Conservation (phyloP, 805 yeast species). For the Wickerhamiella cacticola region DNA sequence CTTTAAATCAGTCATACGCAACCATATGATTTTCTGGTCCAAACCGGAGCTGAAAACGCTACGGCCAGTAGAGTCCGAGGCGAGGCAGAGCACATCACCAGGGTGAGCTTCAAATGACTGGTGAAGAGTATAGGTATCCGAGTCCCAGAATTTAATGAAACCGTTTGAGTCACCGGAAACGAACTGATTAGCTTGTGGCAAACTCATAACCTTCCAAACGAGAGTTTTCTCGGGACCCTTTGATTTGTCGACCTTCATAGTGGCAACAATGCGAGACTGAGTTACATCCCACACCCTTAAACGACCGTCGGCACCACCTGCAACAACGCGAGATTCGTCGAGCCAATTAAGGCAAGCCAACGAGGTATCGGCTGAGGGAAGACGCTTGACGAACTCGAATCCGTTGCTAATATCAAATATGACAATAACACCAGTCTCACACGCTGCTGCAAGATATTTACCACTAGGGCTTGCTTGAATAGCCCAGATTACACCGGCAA, state of each 20-base stretch:
- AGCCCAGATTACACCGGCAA: conserved; percentile 91
- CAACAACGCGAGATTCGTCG: conserved; percentile 48
- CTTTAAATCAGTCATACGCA: conserved; percentile 37
- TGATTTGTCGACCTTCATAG: conserved; percentile 86
- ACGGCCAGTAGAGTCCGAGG: conserved; percentile 47
- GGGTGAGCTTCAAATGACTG: conserved; percentile 79
- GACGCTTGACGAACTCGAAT: conserved; percentile 58
- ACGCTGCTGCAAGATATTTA: conserved; percentile 68
- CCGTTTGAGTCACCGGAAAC: conserved; percentile 98
- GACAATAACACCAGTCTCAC: conserved; percentile 89
- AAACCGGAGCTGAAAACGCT: conserved; percentile 80
- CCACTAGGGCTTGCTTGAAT: conserved; percentile 52
- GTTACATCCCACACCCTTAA: conserved; percentile 65
- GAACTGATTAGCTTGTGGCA: conserved; percentile 55
- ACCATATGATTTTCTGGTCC: conserved; percentile 78
- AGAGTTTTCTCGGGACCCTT: conserved; percentile 66
- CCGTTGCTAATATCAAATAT: conserved; percentile 79
- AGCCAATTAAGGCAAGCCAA: conserved; percentile 72
- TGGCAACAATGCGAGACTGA: conserved; percentile 57
- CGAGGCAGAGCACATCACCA: conserved; percentile 75
- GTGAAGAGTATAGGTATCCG: conserved; percentile 55
- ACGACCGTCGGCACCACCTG: conserved; percentile 94
- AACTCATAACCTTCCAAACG: conserved; percentile 71
- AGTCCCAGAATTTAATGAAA: conserved; percentile 84
- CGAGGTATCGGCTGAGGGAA: conserved; percentile 56